These are phyloP conservation scores for Westerdykella sp. DNA, from an alignment of 2,329 filamentous ascomycete species.

Conservation along the genomic window DNA sequence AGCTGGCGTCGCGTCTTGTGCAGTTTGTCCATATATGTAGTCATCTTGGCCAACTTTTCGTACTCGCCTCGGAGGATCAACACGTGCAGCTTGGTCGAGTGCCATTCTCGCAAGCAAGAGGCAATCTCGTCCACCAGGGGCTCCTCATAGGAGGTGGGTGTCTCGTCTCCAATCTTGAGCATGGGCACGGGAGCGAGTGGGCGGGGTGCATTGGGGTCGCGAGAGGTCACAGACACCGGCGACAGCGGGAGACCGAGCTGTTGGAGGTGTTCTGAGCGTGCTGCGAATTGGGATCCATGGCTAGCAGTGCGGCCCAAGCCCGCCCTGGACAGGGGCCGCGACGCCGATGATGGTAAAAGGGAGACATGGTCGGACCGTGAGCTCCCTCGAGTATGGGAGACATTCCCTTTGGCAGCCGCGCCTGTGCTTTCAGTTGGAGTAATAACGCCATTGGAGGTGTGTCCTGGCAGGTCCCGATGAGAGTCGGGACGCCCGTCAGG, in stretches of 20 bases:
- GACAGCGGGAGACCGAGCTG: conserved; percentile 35
- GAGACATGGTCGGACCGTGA: conserved; percentile 24
- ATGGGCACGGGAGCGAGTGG: conserved; percentile 92
- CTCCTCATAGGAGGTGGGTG: conserved; percentile 79
- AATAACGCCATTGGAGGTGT: conserved; percentile 32
- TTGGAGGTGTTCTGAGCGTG: conserved; percentile 36
- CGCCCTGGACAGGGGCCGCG: conserved; percentile 25
- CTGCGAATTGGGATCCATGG: conserved; percentile 34
- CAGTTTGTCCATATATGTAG: conserved; percentile 71
- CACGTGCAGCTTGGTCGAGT: conserved; percentile 93
- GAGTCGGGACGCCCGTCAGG: conserved; percentile 11
- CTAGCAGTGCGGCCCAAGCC: conserved; percentile 25
- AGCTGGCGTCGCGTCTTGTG: conserved; percentile 84
- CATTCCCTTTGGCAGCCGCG: conserved; percentile 12
- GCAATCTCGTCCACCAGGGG: conserved; percentile 96
- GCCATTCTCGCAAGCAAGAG: conserved; percentile 94
- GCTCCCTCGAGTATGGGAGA: conserved; percentile 10
- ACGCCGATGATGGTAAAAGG: conserved; percentile 17
- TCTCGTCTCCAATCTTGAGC: conserved; percentile 96
- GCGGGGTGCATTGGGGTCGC: conserved; percentile 63
- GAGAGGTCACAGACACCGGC: conserved; percentile 37
- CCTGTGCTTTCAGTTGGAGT: conserved; percentile 35
- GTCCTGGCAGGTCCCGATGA: conserved; percentile 17
- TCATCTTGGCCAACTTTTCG: conserved; percentile 70
- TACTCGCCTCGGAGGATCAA: conserved; percentile 80